Conservation (phyloP, 805 yeast species). For the Metschnikowia corniflorae region DNA sequence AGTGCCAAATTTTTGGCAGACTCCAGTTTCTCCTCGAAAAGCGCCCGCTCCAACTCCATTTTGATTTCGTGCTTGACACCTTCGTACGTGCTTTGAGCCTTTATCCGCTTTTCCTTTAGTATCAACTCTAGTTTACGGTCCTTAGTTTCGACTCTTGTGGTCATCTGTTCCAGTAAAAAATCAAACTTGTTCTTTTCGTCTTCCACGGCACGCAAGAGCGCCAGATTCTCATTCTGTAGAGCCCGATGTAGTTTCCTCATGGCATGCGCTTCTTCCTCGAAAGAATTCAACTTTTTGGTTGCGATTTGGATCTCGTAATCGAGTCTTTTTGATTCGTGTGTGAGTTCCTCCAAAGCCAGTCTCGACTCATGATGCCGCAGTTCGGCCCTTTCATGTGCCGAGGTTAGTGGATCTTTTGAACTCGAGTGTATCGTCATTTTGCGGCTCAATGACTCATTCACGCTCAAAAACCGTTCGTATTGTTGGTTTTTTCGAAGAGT, state of each 20-base stretch:
- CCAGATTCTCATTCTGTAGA: conserved; percentile 7
- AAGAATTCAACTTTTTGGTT: conserved; percentile 1
- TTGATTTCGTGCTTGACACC: conserved; percentile 33
- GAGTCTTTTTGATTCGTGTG: conserved; percentile 16
- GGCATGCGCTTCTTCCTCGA: conserved; percentile 10
- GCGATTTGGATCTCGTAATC: conserved; percentile 21
- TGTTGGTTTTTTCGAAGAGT: conserved; percentile 10
- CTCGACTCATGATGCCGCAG: background rate
- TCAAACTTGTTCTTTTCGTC: conserved; percentile 20
- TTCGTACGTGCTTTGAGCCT: conserved; percentile 25
- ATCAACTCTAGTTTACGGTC: conserved; percentile 29
- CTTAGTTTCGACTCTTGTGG: conserved; percentile 26
- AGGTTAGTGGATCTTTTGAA: background rate
- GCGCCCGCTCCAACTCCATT: conserved; percentile 27
- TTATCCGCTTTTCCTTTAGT: conserved; percentile 28
- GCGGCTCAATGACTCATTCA: conserved; percentile 15
- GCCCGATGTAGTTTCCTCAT: conserved; percentile 11
- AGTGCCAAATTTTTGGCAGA: conserved; percentile 1
- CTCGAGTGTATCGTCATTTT: conserved; percentile 7
- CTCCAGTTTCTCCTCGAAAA: conserved; percentile 3
- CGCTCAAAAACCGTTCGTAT: conserved; percentile 12
- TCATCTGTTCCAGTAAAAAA: conserved; percentile 24
- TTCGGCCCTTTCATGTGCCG: background rate
- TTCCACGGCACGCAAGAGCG: conserved; percentile 7
- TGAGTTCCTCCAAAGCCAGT: conserved; percentile 9